Evolutionary conservation across 306 rosid genomes (phyloP), one percentile per base, ranked within the genome.

Genomic region (Citrullus amarus): DNA sequence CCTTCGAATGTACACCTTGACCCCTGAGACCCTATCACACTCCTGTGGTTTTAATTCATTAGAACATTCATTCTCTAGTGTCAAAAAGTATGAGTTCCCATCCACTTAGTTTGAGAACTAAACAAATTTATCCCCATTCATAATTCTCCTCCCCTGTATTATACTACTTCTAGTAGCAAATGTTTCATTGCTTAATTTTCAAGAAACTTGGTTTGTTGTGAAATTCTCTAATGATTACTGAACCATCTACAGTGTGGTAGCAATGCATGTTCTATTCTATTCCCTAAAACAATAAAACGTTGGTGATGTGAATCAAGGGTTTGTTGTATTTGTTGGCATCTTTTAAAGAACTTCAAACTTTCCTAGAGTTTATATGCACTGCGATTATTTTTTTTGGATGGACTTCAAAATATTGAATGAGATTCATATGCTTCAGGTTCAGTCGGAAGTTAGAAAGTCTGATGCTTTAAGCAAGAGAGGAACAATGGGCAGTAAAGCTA

Each of bases 401-500:
- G 58, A 46, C 56, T 46, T 6, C 6, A 71, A 69, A 69, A 16
- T 30, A 48, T 50, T 72, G 39, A 72, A 28, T 28, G 44, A 44
- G 14, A 50, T 15, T 36, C 25, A 62, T 22, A 14, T 76, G 44
- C 41, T 61, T 76, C 80, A 54, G 20, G 55, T 66, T 81, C 16
- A 41, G 51, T 32, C n/a, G 11, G 41, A 51, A 39, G 75, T 62
- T 61, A 44, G 22, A 39, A 63, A 18, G 50, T 77, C 48, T 57
- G 74, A 48, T 55, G 77, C 78, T 57, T 51, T 63, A 48, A 62
- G 76, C 69, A 48, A 74, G 78, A 32, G 63, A 74, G 43, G 78
- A 51, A 74, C 32, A 30, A 92, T 92, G 98, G 93, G 87, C 15
- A 84, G 87, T 79, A 88, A 85, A 86, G 75, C 85, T 39, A 43